A percentile compares a stretch with the other conserved stretches of the same genome.
These are phyloP conservation scores for Leishmania arabica DNA, from an alignment of 208 protist species.

Conservation along the genomic window DNA sequence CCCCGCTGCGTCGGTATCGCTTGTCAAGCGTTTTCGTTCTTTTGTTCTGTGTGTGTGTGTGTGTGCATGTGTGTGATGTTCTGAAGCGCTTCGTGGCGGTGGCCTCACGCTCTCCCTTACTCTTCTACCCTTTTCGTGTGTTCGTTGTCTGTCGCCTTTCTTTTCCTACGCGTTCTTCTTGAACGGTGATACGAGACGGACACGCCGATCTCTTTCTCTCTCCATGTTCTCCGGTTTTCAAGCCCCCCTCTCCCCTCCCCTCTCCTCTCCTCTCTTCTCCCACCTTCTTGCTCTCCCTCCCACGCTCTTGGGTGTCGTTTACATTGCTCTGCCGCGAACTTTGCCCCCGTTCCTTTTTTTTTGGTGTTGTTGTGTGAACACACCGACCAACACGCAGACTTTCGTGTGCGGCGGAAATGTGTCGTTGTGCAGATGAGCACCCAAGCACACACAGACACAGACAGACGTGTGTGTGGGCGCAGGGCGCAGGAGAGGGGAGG, in stretches of 20 bases:
- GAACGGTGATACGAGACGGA: neutral
- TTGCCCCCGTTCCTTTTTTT: neutral
- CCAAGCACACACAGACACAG: neutral
- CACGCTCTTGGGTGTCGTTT: neutral
- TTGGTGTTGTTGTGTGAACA: too few relatives aligned
- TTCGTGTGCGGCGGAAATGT: neutral
- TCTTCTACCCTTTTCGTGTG: neutral
- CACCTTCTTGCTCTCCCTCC: neutral
- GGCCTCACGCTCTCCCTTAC: neutral
- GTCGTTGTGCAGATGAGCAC: neutral
- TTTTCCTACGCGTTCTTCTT: neutral
- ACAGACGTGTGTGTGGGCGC: neutral
- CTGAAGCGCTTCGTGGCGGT: neutral
- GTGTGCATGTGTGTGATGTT: neutral
- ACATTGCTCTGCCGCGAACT: neutral
- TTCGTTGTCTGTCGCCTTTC: neutral
- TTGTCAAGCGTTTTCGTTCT: neutral
- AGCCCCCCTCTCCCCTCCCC: neutral
- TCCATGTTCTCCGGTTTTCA: neutral
- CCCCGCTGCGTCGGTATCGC: neutral
- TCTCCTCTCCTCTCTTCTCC: too few relatives aligned
- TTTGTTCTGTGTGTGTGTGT: too few relatives aligned
- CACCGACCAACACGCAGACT: neutral
- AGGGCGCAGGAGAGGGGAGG: neutral
- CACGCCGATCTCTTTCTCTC: neutral